These are phyloP conservation scores for Arxiozyma slooffiae DNA, from an alignment of 1,139 yeast species.

Conservation along the genomic window DNA sequence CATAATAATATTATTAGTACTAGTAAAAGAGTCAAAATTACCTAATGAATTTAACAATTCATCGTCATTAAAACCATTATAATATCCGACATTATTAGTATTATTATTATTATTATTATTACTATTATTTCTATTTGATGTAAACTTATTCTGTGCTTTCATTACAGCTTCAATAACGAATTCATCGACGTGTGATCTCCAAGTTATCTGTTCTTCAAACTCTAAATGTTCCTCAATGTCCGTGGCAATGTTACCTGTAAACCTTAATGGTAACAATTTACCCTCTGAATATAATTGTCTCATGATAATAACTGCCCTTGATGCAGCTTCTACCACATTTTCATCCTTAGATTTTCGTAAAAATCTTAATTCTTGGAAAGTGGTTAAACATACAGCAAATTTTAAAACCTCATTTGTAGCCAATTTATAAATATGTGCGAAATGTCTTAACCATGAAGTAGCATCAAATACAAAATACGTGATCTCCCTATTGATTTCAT, in stretches of 20 bases:
- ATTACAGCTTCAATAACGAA: slow-evolving; percentile 33
- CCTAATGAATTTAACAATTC: background rate
- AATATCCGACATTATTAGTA: slow-evolving; percentile 1
- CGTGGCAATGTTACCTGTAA: slow-evolving; percentile 55
- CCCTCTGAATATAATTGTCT: slow-evolving; percentile 55
- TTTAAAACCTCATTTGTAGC: slow-evolving; percentile 50
- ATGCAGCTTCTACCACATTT: slow-evolving; percentile 70
- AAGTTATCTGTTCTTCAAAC: slow-evolving; percentile 35
- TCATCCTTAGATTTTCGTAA: slow-evolving; percentile 64
- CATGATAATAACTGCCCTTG: slow-evolving; percentile 64
- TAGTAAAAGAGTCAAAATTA: background rate
- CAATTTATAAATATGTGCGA: slow-evolving; percentile 66
- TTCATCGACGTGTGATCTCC: slow-evolving; percentile 36
- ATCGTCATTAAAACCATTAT: slow-evolving; percentile 28
- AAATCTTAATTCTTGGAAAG: slow-evolving; percentile 71
- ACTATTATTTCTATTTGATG: slow-evolving; percentile 1
- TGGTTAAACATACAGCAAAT: slow-evolving; percentile 59
- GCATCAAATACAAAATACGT: slow-evolving; percentile 65
- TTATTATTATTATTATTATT: background rate
- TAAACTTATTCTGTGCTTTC: slow-evolving; percentile 27
- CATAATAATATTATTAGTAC: background rate
- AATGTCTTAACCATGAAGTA: slow-evolving; percentile 71
- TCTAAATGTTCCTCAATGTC: slow-evolving; percentile 43
- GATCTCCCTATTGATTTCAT: slow-evolving; percentile 26
- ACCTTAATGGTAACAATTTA: slow-evolving; percentile 52